These are phyloP conservation scores for Bruguiera hainesii DNA, from an alignment of 441 rosid species.

Conservation along the genomic window DNA sequence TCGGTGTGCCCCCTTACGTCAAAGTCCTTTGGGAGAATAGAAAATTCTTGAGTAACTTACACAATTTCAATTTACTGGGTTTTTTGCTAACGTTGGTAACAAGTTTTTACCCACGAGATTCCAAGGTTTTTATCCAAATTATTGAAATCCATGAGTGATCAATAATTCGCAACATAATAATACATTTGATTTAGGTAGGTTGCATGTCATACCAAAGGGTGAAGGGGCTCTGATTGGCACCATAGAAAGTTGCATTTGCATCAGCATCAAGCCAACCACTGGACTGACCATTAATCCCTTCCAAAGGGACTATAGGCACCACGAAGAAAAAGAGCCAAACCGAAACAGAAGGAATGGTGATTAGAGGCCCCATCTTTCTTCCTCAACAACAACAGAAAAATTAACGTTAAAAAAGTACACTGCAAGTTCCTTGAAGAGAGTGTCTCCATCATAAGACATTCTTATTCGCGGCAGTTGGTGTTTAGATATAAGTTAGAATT, in stretches of 20 bases:
- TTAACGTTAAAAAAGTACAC: constrained; percentile 10
- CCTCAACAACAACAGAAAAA: background rate
- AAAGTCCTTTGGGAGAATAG: too few species aligned
- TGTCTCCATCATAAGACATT: constrained; percentile 19
- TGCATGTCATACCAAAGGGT: constrained; percentile 50
- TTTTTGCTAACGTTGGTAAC: too few species aligned
- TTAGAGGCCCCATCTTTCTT: constrained; percentile 14
- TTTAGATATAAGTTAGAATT: constrained; percentile 9
- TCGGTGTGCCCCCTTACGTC: too few species aligned
- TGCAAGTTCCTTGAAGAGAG: constrained; percentile 9
- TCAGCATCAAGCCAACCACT: constrained; percentile 58
- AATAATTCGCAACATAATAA: too few species aligned
- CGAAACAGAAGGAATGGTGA: constrained; percentile 15
- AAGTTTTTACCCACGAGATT: too few species aligned
- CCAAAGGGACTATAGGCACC: constrained; percentile 16
- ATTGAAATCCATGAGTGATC: too few species aligned
- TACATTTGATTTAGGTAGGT: too few species aligned
- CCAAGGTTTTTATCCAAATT: too few species aligned
- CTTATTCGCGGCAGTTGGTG: constrained; percentile 41
- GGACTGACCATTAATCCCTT: constrained; percentile 30
- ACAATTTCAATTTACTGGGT: too few species aligned
- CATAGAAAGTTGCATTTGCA: constrained; percentile 82
- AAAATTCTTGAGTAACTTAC: too few species aligned
- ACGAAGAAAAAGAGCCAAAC: constrained; percentile 26
- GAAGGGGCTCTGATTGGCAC: constrained; percentile 68